Evolutionary conservation across 768 basidiomycete species (phyloP), one percentile per base, ranked within the genome.

Genomic region (Suillus discolor): DNA sequence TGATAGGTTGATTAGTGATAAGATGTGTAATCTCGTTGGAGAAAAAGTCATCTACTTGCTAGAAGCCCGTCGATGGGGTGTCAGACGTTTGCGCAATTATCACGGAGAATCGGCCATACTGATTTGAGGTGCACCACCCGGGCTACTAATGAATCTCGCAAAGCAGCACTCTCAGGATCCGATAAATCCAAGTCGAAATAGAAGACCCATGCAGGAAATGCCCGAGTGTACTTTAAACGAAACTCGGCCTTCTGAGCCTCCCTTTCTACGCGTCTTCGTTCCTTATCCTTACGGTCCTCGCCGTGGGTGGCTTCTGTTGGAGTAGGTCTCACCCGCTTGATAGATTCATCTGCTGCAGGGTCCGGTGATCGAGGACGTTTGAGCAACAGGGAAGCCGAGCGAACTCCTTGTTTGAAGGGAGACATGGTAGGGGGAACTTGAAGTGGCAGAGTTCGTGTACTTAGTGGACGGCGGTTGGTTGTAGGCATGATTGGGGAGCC

Each of bases 21-120:
- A 98, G 83, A 79, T 99, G 97, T 0, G 95, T 96, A 31, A 97
- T 87, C 57, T 87, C 84, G 57, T 84, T 88, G 38, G 92, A 93
- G 77, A 98, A 96, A 83, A 97, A 97, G 67, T 89, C 85, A 60
- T 97, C 94, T 64, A 94, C 85, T 64, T 82, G 83, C 97, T 99
- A 72, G 42, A 65, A 23, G 61, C 53, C 59, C 49, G 18, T n/a
- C 53, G 61, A 61, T 62, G 6, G 41, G 31, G 60, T 51, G 65
- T 66, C 41, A 23, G 34, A 49, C 18, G 41, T 49, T 57, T 38
- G 61, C 25, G 13, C 60, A 31, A 63, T 59, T 36, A 63, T 25
- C 60, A 38, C n/a, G 61, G 44, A 31, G 25, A 38, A 42, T 47
- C 49, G 18, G 54, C 85, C 93, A 71, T 77, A 99, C 97, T 67